phyloP scores from a whole-genome alignment of 208 protist species.

The Lotmaria passim region DNA sequence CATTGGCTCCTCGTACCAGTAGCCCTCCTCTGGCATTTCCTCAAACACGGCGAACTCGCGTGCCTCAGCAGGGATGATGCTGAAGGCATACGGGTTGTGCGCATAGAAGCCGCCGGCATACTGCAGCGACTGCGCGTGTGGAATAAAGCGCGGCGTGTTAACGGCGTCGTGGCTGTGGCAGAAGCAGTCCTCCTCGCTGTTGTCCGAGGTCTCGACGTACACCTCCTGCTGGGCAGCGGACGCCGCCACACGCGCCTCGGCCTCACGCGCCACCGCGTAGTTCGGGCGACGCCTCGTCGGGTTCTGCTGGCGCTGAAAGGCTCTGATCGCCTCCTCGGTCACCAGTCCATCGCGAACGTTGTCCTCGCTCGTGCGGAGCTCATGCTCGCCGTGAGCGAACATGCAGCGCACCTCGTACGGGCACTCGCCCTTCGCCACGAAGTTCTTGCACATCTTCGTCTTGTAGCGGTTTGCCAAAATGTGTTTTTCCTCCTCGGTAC shows the following conservation, averaged over 20 bases:
- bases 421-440: constrained; percentile 49
- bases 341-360: constrained; percentile 74
- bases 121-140: constrained; percentile 11
- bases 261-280: constrained; percentile 13
- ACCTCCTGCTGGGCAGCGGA: not conserved
- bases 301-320: constrained; percentile 48
- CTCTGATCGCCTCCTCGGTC: constrained; percentile 68
- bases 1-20: constrained; percentile 36
- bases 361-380: constrained; percentile 67
- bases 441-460: constrained; percentile 82
- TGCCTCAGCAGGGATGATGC: constrained; percentile 35
- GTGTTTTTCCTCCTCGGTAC: constrained; percentile 25
- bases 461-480: constrained; percentile 46
- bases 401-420: constrained; percentile 75
- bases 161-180: not conserved
- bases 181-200: not conserved
- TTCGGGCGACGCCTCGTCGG: constrained; percentile 25
- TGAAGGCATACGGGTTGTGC: constrained; percentile 60
- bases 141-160: constrained; percentile 8
- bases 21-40: constrained; percentile 20
- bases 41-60: constrained; percentile 39
- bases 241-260: constrained; percentile 4
- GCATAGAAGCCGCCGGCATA: constrained; percentile 17
- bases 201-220: constrained; percentile 13
- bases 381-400: constrained; percentile 78